These are phyloP conservation scores for Chytriomyces confervae DNA, from an alignment of 192 early-diverging fungal genomes.

Conservation along the genomic window DNA sequence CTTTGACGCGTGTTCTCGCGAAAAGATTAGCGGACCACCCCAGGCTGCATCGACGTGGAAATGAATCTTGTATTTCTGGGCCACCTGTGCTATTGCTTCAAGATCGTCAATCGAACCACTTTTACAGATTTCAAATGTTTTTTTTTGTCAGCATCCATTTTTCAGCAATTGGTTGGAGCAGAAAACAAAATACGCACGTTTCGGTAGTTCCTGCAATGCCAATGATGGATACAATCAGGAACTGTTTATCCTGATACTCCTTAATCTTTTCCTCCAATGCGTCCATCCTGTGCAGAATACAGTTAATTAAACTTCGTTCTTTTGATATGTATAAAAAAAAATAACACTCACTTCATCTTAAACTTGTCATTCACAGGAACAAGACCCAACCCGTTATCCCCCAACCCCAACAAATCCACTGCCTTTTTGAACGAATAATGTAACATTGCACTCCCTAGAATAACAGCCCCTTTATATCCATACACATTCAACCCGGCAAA, in stretches of 20 bases:
- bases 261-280: slow-evolving; percentile 42
- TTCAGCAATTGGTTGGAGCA: slow-evolving; percentile 7
- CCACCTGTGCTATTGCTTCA: slow-evolving; percentile 34
- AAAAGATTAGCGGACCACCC: slow-evolving; percentile 65
- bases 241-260: slow-evolving; percentile 39
- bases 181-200: slow-evolving; percentile 41
- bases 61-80: slow-evolving; percentile 45
- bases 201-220: slow-evolving; percentile 65
- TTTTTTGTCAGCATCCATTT: too few relatives aligned
- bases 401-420: slow-evolving; percentile 62
- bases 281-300: slow-evolving; percentile 43
- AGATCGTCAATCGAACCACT: slow-evolving; percentile 59
- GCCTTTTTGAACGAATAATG: slow-evolving; percentile 70
- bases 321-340: too few relatives aligned
- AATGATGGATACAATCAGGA: slow-evolving; percentile 56
- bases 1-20: slow-evolving; percentile 52
- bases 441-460: slow-evolving; percentile 55
- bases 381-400: slow-evolving; percentile 54
- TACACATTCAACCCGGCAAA: slow-evolving; percentile 49
- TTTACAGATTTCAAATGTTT: background rate
- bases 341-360: slow-evolving; percentile 53
- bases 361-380: slow-evolving; percentile 56
- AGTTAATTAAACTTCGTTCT: slow-evolving; percentile 34
- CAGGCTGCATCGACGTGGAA: slow-evolving; percentile 67
- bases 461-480: slow-evolving; percentile 58